A percentile compares a stretch with the other conserved stretches of the same genome.
Evolutionary conservation across 1,139 yeast genomes (phyloP).

Genomic region (Zygosaccharomyces pseudobailii): DNA sequence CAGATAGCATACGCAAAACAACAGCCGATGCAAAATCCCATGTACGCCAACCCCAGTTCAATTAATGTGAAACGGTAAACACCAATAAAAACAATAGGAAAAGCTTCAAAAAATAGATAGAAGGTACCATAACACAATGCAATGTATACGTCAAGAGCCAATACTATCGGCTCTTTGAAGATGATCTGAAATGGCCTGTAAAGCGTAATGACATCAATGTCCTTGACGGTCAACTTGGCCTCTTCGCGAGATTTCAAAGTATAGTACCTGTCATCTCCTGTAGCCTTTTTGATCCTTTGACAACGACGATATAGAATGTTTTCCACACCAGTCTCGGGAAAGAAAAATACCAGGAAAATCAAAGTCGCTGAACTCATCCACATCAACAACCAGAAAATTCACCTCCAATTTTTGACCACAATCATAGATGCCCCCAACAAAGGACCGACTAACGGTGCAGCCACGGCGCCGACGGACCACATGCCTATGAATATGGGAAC

Average conservation of each 20-base stretch:
- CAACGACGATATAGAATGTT: slow-evolving; percentile 46
- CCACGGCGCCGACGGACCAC: slow-evolving; percentile 50
- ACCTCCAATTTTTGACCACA: slow-evolving; percentile 43
- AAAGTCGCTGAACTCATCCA: slow-evolving; percentile 40
- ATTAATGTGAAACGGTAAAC: slow-evolving; percentile 44
- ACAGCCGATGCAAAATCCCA: slow-evolving; percentile 45
- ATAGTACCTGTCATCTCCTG: slow-evolving; percentile 41
- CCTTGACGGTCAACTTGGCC: slow-evolving; percentile 30
- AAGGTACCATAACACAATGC: slow-evolving; percentile 51
- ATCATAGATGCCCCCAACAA: slow-evolving; percentile 47
- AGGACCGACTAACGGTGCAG: slow-evolving; percentile 64
- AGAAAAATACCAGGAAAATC: slow-evolving; percentile 34
- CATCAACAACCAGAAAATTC: slow-evolving; percentile 42
- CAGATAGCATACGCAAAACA: slow-evolving; percentile 23
- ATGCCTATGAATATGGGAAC: slow-evolving; percentile 42
- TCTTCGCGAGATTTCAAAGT: slow-evolving; percentile 35
- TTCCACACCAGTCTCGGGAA: slow-evolving; percentile 49
- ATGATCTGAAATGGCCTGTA: slow-evolving; percentile 47
- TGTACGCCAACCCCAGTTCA: slow-evolving; percentile 45
- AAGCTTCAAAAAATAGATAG: slow-evolving; percentile 57
- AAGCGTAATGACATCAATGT: slow-evolving; percentile 39
- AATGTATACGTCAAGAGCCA: slow-evolving; percentile 46
- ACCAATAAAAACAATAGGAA: slow-evolving; percentile 49
- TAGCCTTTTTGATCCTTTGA: slow-evolving; percentile 39
- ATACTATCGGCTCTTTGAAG: slow-evolving; percentile 42